These are phyloP conservation scores for Fusarium tanahbumbuense DNA, from an alignment of 2,329 filamentous ascomycete genomes.

Conservation along the genomic window DNA sequence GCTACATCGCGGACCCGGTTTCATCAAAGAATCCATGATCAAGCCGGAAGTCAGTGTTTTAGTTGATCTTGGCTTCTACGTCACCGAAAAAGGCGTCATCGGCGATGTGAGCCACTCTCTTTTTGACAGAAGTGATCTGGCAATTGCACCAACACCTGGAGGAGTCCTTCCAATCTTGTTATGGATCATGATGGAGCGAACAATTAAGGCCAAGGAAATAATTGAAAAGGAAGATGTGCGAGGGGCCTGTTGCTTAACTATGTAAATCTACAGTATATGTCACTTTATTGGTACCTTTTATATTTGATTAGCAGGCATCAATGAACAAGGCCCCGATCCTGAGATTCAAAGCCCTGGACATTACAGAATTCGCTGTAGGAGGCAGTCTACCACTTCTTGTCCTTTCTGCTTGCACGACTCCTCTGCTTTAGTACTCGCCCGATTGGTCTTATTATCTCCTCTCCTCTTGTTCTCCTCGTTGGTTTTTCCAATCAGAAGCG, in stretches of 20 bases:
- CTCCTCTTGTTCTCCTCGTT: no score
- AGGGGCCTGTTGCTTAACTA: background rate
- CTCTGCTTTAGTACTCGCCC: no score
- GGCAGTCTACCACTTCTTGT: no score
- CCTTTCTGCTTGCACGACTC: no score
- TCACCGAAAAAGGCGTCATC: background rate
- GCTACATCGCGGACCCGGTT: background rate
- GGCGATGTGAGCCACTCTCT: background rate
- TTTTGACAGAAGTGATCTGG: background rate
- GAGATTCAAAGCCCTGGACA: no score
- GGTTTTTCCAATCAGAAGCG: no score
- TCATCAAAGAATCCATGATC: background rate
- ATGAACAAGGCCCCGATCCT: no score
- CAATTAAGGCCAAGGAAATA: background rate
- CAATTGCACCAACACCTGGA: slow-evolving; percentile 7
- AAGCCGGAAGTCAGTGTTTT: background rate
- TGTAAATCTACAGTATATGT: background rate
- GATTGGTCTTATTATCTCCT: no score
- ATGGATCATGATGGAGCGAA: slow-evolving; percentile 13
- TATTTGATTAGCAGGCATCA: no score
- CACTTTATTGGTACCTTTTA: no score
- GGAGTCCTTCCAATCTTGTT: background rate
- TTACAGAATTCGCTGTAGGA: no score
- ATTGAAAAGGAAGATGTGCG: fast-evolving
- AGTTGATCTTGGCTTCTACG: slow-evolving; percentile 3